These are phyloP conservation scores for Phialophora tarda DNA, from an alignment of 2,329 filamentous ascomycete species.

Conservation along the genomic window DNA sequence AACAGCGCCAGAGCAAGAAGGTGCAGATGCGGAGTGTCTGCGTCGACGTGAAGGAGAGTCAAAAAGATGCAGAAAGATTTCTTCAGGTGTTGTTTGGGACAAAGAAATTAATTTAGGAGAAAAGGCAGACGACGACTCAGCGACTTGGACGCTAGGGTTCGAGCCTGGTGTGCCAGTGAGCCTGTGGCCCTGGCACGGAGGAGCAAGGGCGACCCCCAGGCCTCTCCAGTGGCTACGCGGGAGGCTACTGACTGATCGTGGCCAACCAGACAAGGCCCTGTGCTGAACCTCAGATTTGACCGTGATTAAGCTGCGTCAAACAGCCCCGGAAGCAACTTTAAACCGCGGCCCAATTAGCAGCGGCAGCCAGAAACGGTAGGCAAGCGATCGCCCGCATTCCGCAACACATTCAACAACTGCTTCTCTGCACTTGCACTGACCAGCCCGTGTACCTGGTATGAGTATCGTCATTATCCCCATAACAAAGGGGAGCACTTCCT, in stretches of 20 bases:
- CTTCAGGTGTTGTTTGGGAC: constrained; percentile 29
- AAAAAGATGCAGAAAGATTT: constrained; percentile 26
- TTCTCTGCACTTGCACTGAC: not conserved
- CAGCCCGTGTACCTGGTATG: not conserved
- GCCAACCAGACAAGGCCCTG: constrained; percentile 13
- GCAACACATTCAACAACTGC: not conserved
- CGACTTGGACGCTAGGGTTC: constrained; percentile 11
- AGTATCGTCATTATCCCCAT: not conserved
- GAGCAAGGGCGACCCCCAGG: not conserved
- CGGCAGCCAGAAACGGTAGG: not conserved
- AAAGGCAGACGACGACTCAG: constrained; percentile 16
- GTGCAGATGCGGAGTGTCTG: constrained; percentile 18
- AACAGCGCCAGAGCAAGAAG: constrained; percentile 15
- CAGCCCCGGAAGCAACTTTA: constrained; percentile 17
- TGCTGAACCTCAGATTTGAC: constrained; percentile 17
- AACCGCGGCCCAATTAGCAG: constrained; percentile 14
- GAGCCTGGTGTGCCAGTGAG: constrained; percentile 9
- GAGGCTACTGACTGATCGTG: constrained; percentile 9
- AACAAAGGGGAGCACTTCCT: not conserved
- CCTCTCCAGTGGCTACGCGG: constrained; percentile 5
- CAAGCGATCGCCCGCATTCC: not conserved
- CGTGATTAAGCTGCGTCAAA: constrained; percentile 22
- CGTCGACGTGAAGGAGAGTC: constrained; percentile 17
- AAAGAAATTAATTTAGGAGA: constrained; percentile 32
- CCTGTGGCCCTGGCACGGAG: constrained; percentile 12